Evolutionary conservation across 2,329 filamentous ascomycete genomes (phyloP), one percentile per base, ranked within the genome.

Genomic region (Monascus ruber): DNA sequence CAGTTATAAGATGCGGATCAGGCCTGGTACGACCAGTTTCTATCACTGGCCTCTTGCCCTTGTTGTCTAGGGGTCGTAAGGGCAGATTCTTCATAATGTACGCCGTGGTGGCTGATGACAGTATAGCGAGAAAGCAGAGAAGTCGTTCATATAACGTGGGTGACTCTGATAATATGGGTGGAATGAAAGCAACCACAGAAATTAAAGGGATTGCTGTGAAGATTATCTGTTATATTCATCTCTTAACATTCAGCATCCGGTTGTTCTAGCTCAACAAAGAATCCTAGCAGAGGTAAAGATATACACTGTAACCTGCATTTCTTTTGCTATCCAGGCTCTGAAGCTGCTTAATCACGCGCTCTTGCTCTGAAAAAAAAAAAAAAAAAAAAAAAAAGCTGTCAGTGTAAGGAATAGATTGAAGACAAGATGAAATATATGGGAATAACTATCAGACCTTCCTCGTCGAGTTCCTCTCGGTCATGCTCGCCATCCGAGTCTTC

Each of bases 391-490:
- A 17, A 17, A 17, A 11, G 35, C 25, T 33, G 36, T 41, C 31
- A 47, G 43, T 42, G n/a, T 33, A 7, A 11, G n/a, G 7, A 17
- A 6, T 11, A 24, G 11, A 6, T n/a, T 33, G n/a, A 26, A 26
- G 39, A 17, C 41, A 32, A 34, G 7, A n/a, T 6, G 27, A n/a
- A 3, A 6, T 24, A 10, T 41, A 34, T n/a, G 17, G 27, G n/a
- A 11, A 33, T 29, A 26, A 27, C 17, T 36, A 41, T 38, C 47
- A 38, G 58, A 81, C 81, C 81, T 72, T 88, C 74, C 62, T 88
- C 83, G 57, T 91, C 85, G 43, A 91, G 68, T 40, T 78, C 74
- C 48, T 79, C 73, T 8, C 74, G 72, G 26, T 70, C 61, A 56
- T 73, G 69, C 29, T 73, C 69, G 34, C 67, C 65, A 45, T 71